Evolutionary conservation across 495 filamentous ascomycete genomes (phyloP).

Genomic region (Penicillium cosmopolitanum): DNA sequence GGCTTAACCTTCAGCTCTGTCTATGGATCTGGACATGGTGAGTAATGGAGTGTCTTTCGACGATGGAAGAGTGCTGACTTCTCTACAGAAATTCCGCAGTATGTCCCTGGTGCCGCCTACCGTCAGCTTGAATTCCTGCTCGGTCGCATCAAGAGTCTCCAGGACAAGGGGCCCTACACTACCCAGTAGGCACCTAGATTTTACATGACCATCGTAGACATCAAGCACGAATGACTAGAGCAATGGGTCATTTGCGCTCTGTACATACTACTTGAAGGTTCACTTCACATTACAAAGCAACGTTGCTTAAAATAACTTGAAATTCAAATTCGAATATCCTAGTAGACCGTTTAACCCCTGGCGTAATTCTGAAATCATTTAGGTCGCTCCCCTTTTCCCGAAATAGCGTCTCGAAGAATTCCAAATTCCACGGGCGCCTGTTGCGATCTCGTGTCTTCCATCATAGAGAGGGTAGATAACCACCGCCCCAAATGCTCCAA

Average conservation of each 20-base stretch:
- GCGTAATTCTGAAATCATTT: too few relatives aligned
- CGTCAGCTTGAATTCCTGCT: conserved; percentile 70
- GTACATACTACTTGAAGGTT: neutral
- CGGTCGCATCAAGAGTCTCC: conserved; percentile 58
- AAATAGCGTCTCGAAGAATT: conserved; percentile 15
- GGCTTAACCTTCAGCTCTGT: conserved; percentile 69
- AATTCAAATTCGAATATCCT: too few relatives aligned
- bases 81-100: conserved; percentile 55
- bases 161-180: conserved; percentile 37
- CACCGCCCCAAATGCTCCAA: conserved; percentile 44
- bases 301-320: too few relatives aligned
- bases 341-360: too few relatives aligned
- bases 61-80: neutral
- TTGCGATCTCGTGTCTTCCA: conserved; percentile 40
- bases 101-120: conserved; percentile 64
- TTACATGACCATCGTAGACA: neutral
- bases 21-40: conserved; percentile 62
- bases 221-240: neutral
- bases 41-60: conserved; percentile 8
- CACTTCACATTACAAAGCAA: too few relatives aligned
- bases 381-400: neutral
- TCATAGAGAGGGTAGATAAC: conserved; percentile 52
- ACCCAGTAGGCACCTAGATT: conserved; percentile 17
- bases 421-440: conserved; percentile 33
- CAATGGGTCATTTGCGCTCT: neutral